These are phyloP conservation scores for Acephala macrosclerotiorum DNA, from an alignment of 2,329 filamentous ascomycete genomes.

Conservation along the genomic window DNA sequence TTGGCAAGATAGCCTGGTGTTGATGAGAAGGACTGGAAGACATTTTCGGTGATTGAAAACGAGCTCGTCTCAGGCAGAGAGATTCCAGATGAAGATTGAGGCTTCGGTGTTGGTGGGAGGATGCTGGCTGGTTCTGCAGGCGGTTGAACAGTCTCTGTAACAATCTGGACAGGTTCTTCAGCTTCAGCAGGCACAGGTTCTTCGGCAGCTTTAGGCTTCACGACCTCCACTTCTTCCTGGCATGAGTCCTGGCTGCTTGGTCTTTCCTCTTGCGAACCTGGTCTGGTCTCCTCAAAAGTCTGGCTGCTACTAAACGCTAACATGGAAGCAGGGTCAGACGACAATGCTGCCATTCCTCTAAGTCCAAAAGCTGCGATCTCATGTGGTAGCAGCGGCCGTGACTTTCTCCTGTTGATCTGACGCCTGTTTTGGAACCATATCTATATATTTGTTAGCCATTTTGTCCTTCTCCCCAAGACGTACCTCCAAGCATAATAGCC, in stretches of 20 bases:
- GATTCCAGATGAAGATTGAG: slow-evolving; percentile 22
- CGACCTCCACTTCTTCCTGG: slow-evolving; percentile 22
- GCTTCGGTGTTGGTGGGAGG: slow-evolving; percentile 20
- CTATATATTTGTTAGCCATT: slow-evolving; percentile 53
- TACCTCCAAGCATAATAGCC: slow-evolving; percentile 18
- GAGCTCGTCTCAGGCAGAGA: slow-evolving; percentile 27
- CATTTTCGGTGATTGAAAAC: slow-evolving; percentile 28
- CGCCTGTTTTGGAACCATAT: slow-evolving; percentile 98
- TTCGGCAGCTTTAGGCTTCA: slow-evolving; percentile 12
- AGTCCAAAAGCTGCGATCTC: slow-evolving; percentile 72
- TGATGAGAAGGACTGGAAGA: slow-evolving; percentile 41
- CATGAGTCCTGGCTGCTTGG: slow-evolving; percentile 23
- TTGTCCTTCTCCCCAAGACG: slow-evolving; percentile 26
- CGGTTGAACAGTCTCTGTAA: slow-evolving; percentile 7
- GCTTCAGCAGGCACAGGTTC: slow-evolving; percentile 7
- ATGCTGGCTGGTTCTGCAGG: slow-evolving; percentile 7
- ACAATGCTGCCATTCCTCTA: slow-evolving; percentile 47
- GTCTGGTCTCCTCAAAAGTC: slow-evolving; percentile 25
- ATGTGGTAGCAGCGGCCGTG: slow-evolving; percentile 80
- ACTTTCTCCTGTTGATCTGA: slow-evolving; percentile 91
- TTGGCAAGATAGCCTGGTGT: slow-evolving; percentile 52
- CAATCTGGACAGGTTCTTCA: slow-evolving; percentile 18
- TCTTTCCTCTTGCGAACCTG: slow-evolving; percentile 26
- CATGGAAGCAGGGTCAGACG: slow-evolving; percentile 40
- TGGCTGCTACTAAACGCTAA: slow-evolving; percentile 35